Evolutionary conservation across 2,329 filamentous ascomycete species (phyloP).

Genomic region (Talaromyces sp.): DNA sequence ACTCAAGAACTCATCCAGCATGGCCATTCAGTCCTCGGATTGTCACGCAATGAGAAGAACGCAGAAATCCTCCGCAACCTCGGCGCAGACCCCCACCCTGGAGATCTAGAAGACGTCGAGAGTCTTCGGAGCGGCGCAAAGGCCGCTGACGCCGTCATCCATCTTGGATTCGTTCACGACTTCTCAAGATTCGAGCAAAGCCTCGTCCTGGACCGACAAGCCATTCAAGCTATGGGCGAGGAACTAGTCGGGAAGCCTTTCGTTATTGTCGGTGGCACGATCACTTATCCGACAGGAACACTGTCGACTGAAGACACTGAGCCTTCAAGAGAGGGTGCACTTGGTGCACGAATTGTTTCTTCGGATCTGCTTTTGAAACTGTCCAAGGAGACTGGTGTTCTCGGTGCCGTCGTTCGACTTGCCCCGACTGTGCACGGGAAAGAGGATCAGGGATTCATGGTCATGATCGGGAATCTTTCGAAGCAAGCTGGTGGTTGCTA

Average conservation of each 20-base stretch:
- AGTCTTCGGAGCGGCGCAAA: constrained; percentile 30
- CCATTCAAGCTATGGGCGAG: constrained; percentile 34
- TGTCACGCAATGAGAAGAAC: constrained; percentile 33
- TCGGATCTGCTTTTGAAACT: constrained; percentile 23
- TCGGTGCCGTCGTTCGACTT: constrained; percentile 34
- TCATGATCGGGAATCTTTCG: constrained; percentile 24
- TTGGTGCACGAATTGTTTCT: constrained; percentile 19
- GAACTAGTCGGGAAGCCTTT: constrained; percentile 34
- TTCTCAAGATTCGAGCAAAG: constrained; percentile 31
- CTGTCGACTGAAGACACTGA: constrained; percentile 29
- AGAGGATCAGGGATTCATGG: constrained; percentile 30
- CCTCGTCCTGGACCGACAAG: constrained; percentile 28
- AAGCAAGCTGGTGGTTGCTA: constrained; percentile 25
- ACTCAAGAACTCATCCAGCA: constrained; percentile 34
- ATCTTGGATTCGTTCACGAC: constrained; percentile 42
- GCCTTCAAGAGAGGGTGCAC: constrained; percentile 12
- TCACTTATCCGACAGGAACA: constrained; percentile 24
- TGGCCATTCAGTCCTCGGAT: constrained; percentile 40
- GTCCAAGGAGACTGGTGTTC: constrained; percentile 27
- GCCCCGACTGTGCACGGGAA: constrained; percentile 37
- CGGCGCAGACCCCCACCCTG: constrained; percentile 32
- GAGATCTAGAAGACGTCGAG: constrained; percentile 33
- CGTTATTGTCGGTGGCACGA: constrained; percentile 35
- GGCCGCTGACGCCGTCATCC: constrained; percentile 35
- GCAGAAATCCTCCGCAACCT: constrained; percentile 25